These are phyloP conservation scores for Aspergillus fumigatus DNA, from an alignment of 2,329 filamentous ascomycete species.

Conservation along the genomic window DNA sequence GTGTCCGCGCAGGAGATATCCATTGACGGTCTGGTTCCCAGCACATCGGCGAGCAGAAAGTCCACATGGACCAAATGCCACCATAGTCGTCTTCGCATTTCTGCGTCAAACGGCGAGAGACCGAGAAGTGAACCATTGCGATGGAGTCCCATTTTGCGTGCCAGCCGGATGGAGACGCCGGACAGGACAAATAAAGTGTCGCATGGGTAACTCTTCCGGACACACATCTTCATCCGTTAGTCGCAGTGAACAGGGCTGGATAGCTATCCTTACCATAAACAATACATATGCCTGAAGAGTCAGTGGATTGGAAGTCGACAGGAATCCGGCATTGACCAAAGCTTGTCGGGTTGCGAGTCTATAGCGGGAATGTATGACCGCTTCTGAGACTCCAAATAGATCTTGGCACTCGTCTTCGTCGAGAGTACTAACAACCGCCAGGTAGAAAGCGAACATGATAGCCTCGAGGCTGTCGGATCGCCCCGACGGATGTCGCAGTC, in stretches of 20 bases:
- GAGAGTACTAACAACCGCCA: constrained; percentile 54
- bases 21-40: constrained; percentile 42
- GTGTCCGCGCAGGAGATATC: constrained; percentile 12
- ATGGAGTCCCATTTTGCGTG: constrained; percentile 62
- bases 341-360: constrained; percentile 41
- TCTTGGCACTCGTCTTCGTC: constrained; percentile 49
- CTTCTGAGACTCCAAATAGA: constrained; percentile 27
- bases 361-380: constrained; percentile 33
- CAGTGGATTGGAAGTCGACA: constrained; percentile 31
- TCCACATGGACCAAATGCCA: constrained; percentile 67
- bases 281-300: constrained; percentile 50
- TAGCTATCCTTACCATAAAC: constrained; percentile 42
- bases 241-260: background rate
- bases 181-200: constrained; percentile 52
- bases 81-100: constrained; percentile 65
- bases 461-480: constrained; percentile 26
- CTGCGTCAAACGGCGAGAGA: constrained; percentile 53
- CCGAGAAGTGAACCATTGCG: constrained; percentile 52
- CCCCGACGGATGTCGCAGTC: constrained; percentile 50
- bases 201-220: background rate
- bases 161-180: constrained; percentile 50
- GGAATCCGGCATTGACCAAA: constrained; percentile 38
- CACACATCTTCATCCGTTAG: constrained; percentile 2
- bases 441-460: constrained; percentile 61
- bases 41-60: constrained; percentile 62